Evolutionary conservation across 129 eudicot genomes (phyloP), one percentile per base, ranked within the genome.

Genomic region (Artemisia annua): DNA sequence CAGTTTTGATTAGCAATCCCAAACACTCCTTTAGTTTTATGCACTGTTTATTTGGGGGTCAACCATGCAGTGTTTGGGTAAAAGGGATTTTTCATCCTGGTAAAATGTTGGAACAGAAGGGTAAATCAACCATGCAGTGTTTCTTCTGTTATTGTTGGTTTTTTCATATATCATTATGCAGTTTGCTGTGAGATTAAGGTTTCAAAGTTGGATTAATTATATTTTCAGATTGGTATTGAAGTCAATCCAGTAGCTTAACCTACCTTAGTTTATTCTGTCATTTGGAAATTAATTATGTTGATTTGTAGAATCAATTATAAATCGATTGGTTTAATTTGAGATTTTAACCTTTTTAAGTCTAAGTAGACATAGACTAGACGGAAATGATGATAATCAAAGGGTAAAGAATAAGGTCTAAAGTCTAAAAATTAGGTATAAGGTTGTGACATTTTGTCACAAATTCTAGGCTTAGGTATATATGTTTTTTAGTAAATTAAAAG

Each of bases 101-200:
- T n/a, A n/a, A n/a, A n/a, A n/a, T n/a, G n/a, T n/a, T n/a, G n/a
- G n/a, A n/a, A n/a, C n/a, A n/a, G n/a, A n/a, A n/a, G n/a, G n/a
- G n/a, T n/a, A n/a, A n/a, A n/a, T 69, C 48, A n/a, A 50, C 26
- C 10, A 9, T n/a, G 32, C 32, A 50, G 30, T 24, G 49, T 52
- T 67, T 39, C 53, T 39, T 44, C 35, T 30, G 15, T 32, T 32
- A 15, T 35, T 56, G n/a, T 4, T 35, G n/a, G n/a, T 14, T 48
- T 52, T 50, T 13, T 9, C 8, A 15, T 69, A n/a, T 11, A 15
- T 69, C 13, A 17, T 56, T n/a, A 15, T 30, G 61, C 28, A 48
- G 61, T 30, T 73, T 63, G 4, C 49, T n/a, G n/a, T 72, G 59
- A 16, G 49, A 24, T 61, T 59, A 17, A n/a, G 58, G 77, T 24